These are phyloP conservation scores for Cyberlindnera xylosilytica DNA, from an alignment of 805 yeast genomes.

Conservation along the genomic window DNA sequence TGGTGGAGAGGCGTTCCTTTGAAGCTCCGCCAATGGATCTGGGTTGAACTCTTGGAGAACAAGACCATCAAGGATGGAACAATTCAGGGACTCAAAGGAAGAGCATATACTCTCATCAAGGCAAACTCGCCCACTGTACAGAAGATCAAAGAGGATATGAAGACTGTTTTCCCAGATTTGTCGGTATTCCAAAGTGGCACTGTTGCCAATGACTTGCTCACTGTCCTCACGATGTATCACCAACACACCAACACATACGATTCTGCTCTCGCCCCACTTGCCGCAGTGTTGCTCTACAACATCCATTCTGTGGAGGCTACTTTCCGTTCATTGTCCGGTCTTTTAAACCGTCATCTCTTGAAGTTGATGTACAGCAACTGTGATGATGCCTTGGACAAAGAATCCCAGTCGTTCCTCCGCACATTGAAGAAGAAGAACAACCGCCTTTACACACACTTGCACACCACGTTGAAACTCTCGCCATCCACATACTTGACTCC, in stretches of 20 bases:
- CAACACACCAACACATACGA: constrained; percentile 29
- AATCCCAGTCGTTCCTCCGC: constrained; percentile 44
- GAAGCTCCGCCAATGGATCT: constrained; percentile 43
- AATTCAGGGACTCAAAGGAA: constrained; percentile 5
- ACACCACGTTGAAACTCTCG: constrained; percentile 34
- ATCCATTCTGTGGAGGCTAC: constrained; percentile 35
- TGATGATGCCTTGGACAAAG: constrained; percentile 32
- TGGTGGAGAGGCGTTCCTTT: constrained; percentile 62
- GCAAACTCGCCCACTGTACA: constrained; percentile 7
- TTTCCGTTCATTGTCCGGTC: constrained; percentile 37
- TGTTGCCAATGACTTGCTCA: constrained; percentile 31
- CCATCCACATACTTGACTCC: constrained; percentile 43
- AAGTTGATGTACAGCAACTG: constrained; percentile 30
- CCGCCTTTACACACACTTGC: constrained; percentile 48
- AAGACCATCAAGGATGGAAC: constrained; percentile 18
- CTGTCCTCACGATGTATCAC: constrained; percentile 33
- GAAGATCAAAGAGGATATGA: constrained; percentile 24
- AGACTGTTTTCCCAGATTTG: constrained; percentile 34
- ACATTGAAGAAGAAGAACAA: constrained; percentile 44
- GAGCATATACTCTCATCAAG: constrained; percentile 7
- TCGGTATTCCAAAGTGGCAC: constrained; percentile 33
- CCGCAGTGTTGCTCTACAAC: constrained; percentile 40
- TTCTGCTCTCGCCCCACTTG: constrained; percentile 36
- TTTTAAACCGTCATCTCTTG: constrained; percentile 35
- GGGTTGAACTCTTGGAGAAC: constrained; percentile 47